Conservation (phyloP, 768 basidiomycete genomes). For the Leccinum subtestaceum region DNA sequence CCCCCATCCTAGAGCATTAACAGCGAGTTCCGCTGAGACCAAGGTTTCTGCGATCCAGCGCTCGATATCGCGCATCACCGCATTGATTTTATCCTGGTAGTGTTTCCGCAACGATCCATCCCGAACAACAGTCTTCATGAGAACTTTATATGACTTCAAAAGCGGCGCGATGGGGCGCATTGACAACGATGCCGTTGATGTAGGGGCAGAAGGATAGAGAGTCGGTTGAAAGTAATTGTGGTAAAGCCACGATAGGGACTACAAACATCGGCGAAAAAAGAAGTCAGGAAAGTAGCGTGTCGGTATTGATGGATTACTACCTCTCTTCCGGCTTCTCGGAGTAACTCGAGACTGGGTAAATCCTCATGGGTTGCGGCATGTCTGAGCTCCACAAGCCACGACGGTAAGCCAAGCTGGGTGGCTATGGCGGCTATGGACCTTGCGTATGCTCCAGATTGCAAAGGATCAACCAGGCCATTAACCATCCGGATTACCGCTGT, state of each 20-base stretch:
- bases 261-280: constrained; percentile 7
- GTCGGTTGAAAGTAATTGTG: constrained; percentile 83
- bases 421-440: constrained; percentile 90
- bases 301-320: constrained; percentile 32
- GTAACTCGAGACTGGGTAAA: constrained; percentile 75
- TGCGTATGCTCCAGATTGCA: constrained; percentile 87
- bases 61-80: constrained; percentile 61
- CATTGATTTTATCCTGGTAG: constrained; percentile 48
- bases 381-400: constrained; percentile 87
- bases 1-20: constrained; percentile 49
- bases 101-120: constrained; percentile 60
- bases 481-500: constrained; percentile 84
- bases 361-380: constrained; percentile 98
- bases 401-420: constrained; percentile 77
- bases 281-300: not conserved
- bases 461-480: constrained; percentile 92
- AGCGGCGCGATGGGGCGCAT: constrained; percentile 63
- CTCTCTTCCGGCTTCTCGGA: constrained; percentile 76
- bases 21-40: constrained; percentile 52
- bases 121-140: constrained; percentile 58
- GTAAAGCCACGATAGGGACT: constrained; percentile 84
- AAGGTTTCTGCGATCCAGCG: constrained; percentile 76
- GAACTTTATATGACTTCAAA: constrained; percentile 69
- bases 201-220: constrained; percentile 49
- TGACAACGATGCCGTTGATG: constrained; percentile 29